Base-by-base conservation (phyloP, 805 yeast genomes). In the Kockiozyma suomiensis region DNA sequence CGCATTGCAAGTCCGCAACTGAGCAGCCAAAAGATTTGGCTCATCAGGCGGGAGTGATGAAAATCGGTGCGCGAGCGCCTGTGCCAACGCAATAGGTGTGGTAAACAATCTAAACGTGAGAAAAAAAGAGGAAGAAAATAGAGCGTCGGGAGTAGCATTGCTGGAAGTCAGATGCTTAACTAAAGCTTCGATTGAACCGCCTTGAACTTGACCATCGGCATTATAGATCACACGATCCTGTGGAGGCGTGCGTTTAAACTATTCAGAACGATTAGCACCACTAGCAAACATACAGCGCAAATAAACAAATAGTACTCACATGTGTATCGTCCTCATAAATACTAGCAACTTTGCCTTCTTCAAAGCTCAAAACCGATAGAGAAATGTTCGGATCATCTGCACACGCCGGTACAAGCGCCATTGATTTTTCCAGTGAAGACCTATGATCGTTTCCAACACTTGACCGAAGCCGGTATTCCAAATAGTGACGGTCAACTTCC, bases 151-250 rank as follows among this genome's bases (percentile, higher is more conserved):
- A 43, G 68, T 61, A 41, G 80, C 72, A 50, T 82, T 83, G 69
- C 90, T 96, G 69, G 85, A 87, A 0, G 96, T 89, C 60, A 92
- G 77, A 72, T 88, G 90, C 55, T 90, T 87, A 6, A 93, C 80
- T 46, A 93, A 75, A 0, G 96, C 96, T 46, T 82, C 85, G 47
- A 83, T 80, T 0, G 96, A 82, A 4, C 97, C 97, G 53, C 97
- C 97, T 71, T 86, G 87, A 38, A 91, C 80, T 54, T 79, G 79
- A 1, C 92, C 94, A 61, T 82, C 83, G 21, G 83, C 74, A 63
- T 88, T 91, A 66, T 82, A 83, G 32, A 83, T 74, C 49, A 65
- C 38, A 17, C 67, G 63, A 33, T 59, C 67, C 23, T 46, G 50
- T 8, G 56, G 53, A 21, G 65, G 54, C 4, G 51, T 54, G 26